phyloP scores from a whole-genome alignment of 495 filamentous ascomycete genomes.

The Pyronema domesticum region DNA sequence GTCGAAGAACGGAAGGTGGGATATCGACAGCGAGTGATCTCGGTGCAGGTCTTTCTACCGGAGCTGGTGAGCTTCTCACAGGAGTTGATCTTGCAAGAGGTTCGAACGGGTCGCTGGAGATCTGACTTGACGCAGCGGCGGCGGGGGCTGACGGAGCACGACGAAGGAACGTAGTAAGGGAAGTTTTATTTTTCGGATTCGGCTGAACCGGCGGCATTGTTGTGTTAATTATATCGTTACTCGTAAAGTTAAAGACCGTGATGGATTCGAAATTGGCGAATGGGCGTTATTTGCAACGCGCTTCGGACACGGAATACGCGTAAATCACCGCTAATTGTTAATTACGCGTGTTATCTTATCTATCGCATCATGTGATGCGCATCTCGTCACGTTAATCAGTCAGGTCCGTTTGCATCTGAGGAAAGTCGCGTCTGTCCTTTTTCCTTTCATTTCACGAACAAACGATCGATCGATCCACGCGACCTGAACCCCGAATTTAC shows the following conservation, averaged over 20 bases:
- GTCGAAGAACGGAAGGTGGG: conserved; percentile 68
- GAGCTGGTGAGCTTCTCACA: conserved; percentile 22
- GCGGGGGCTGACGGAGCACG: conserved; percentile 16
- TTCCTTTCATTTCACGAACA: neutral
- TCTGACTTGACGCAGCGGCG: conserved; percentile 7
- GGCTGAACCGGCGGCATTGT: neutral
- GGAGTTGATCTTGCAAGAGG: conserved; percentile 15
- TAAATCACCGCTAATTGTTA: too few species aligned
- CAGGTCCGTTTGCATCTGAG: too few species aligned
- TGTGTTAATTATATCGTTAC: neutral
- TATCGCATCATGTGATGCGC: too few species aligned
- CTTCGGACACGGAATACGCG: neutral
- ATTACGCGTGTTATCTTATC: too few species aligned
- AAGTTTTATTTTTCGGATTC: neutral
- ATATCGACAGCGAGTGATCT: conserved; percentile 77
- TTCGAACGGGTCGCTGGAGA: conserved; percentile 21
- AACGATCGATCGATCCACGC: too few species aligned
- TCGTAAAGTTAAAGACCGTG: too few species aligned
- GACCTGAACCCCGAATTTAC: too few species aligned
- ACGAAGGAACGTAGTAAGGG: conserved; percentile 12
- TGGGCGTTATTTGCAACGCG: neutral
- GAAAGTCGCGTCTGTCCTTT: neutral
- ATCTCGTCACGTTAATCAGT: too few species aligned
- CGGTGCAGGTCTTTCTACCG: conserved; percentile 32
- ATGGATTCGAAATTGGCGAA: neutral